Conservation (phyloP, 169 alveolate species). For the Ichthyophthirius multifiliis region DNA sequence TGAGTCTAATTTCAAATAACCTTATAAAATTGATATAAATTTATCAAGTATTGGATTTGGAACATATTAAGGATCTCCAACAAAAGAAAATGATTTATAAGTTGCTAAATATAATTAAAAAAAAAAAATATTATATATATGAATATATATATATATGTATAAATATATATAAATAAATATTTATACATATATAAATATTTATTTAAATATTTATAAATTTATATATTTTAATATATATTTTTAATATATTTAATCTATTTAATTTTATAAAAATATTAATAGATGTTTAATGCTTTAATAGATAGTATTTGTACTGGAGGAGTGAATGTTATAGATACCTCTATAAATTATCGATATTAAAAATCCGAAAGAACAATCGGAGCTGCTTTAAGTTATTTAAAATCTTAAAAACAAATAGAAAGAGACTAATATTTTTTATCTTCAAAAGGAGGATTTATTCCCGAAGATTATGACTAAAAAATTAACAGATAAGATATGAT, state of each 20-base stretch:
- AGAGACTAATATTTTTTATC: constrained; percentile 68
- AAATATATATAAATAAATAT: too few species aligned
- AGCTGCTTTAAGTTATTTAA: constrained; percentile 53
- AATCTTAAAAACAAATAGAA: constrained; percentile 17
- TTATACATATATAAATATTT: too few species aligned
- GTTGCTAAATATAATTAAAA: neutral
- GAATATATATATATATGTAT: too few species aligned
- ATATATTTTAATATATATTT: too few species aligned
- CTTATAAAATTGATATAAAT: constrained; percentile 35
- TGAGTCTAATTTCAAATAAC: constrained; percentile 43
- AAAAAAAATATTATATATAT: neutral
- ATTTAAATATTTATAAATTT: too few species aligned
- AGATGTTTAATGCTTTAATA: constrained; percentile 55
- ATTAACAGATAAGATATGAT: constrained; percentile 45
- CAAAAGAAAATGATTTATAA: constrained; percentile 56
- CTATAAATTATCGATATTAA: constrained; percentile 75
- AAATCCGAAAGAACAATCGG: constrained; percentile 81
- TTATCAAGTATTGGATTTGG: constrained; percentile 71
- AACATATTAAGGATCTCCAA: constrained; percentile 77
- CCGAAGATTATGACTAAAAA: constrained; percentile 78
- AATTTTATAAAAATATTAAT: too few species aligned
- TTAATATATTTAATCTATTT: too few species aligned
- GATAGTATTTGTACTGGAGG: constrained; percentile 67
- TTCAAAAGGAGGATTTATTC: constrained; percentile 72
- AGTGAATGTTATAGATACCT: constrained; percentile 75